These are phyloP conservation scores for Alternaria sp. DNA, from an alignment of 2,329 filamentous ascomycete species.

Conservation along the genomic window DNA sequence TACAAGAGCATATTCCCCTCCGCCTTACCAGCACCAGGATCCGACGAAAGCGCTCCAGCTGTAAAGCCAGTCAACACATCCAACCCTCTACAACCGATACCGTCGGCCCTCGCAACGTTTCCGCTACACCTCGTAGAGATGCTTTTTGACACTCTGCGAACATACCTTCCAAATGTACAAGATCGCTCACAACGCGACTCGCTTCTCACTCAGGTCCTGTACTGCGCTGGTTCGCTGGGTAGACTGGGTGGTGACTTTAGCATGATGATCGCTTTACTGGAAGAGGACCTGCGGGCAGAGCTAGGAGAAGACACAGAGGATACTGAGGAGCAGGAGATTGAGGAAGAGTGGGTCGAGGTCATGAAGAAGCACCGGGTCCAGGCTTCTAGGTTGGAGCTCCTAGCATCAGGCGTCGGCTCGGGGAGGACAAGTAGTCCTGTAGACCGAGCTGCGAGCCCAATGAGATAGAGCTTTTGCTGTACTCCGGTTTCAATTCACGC, in stretches of 20 bases:
- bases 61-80: slow-evolving; percentile 25
- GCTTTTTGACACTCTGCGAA: slow-evolving; percentile 75
- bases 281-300: slow-evolving; percentile 53
- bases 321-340: slow-evolving; percentile 44
- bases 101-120: slow-evolving; percentile 81
- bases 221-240: slow-evolving; percentile 89
- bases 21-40: slow-evolving; percentile 53
- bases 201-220: slow-evolving; percentile 88
- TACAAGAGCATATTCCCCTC: slow-evolving; percentile 87
- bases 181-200: slow-evolving; percentile 84
- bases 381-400: slow-evolving; percentile 74
- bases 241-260: slow-evolving; percentile 92
- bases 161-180: slow-evolving; percentile 80
- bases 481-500: background rate
- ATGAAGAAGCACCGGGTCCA: slow-evolving; percentile 87
- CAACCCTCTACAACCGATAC: slow-evolving; percentile 62
- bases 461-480: background rate
- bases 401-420: slow-evolving; percentile 52
- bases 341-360: slow-evolving; percentile 82
- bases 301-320: slow-evolving; percentile 42
- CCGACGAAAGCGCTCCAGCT: slow-evolving; percentile 34
- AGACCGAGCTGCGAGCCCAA: slow-evolving; percentile 7
- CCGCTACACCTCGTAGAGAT: slow-evolving; percentile 82
- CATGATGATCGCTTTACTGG: slow-evolving; percentile 75
- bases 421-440: slow-evolving; percentile 32